These are phyloP conservation scores for Plenodomus tracheiphilus DNA, from an alignment of 2,329 filamentous ascomycete genomes.

Conservation along the genomic window DNA sequence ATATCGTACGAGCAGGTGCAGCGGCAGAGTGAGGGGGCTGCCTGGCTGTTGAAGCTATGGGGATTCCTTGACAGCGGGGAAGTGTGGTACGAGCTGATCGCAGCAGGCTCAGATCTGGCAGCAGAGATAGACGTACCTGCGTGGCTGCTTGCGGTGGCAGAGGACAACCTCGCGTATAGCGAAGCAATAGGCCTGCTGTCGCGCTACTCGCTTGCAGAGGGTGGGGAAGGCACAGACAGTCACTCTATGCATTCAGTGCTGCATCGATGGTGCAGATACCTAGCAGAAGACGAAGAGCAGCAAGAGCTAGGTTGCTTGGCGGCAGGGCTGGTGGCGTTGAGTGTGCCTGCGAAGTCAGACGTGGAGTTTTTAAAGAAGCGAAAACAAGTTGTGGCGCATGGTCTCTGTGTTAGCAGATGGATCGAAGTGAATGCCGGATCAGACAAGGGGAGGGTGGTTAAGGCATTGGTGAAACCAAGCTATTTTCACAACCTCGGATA, in stretches of 20 bases:
- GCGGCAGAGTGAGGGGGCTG: conserved; percentile 18
- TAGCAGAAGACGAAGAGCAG: conserved; percentile 13
- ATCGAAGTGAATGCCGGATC: not conserved
- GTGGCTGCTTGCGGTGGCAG: conserved; percentile 15
- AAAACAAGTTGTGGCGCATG: conserved; percentile 12
- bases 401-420: conserved; percentile 7
- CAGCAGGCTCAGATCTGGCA: conserved; percentile 6
- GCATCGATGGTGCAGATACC: conserved; percentile 18
- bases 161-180: conserved; percentile 18
- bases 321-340: conserved; percentile 10
- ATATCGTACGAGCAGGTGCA: conserved; percentile 34
- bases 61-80: conserved; percentile 29
- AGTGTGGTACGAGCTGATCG: conserved; percentile 30
- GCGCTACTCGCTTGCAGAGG: conserved; percentile 30
- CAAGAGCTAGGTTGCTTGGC: conserved; percentile 11
- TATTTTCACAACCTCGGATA: conserved; percentile 6
- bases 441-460: not conserved
- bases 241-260: conserved; percentile 25
- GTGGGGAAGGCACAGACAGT: conserved; percentile 10
- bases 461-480: conserved; percentile 1
- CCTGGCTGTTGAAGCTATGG: conserved; percentile 35
- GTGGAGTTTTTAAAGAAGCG: conserved; percentile 11
- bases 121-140: conserved; percentile 11
- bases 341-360: conserved; percentile 6
- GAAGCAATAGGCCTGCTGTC: conserved; percentile 21